Conservation (phyloP, 495 filamentous ascomycete genomes). For the Podospora pseudocomata region DNA sequence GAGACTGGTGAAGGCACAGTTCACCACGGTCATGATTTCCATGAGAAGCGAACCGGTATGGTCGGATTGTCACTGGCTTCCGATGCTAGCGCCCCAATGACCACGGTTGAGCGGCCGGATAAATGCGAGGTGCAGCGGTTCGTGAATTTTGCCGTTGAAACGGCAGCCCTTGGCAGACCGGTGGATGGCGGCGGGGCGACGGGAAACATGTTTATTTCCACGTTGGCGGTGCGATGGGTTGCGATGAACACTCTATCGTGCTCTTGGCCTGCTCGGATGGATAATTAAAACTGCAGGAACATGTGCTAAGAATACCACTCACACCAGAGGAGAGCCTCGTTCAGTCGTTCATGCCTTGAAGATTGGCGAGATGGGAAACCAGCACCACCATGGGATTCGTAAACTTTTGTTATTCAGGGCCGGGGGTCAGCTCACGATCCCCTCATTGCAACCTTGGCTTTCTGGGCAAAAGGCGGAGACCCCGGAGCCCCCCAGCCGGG, state of each 20-base stretch:
- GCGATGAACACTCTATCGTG: background rate
- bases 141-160: slow-evolving; percentile 7
- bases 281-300: slow-evolving; percentile 3
- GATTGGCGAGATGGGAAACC: background rate
- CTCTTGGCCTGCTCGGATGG: slow-evolving; percentile 2
- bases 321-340: background rate
- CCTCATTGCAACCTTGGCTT: background rate
- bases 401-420: background rate
- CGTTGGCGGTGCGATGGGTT: background rate
- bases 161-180: background rate
- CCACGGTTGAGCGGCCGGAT: slow-evolving; percentile 6
- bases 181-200: background rate
- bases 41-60: background rate
- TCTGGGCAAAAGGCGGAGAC: slow-evolving; percentile 1
- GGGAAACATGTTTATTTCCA: background rate
- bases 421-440: background rate
- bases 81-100: background rate
- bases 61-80: background rate
- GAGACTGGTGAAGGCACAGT: background rate
- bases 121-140: slow-evolving; percentile 12
- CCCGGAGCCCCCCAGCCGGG: background rate
- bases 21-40: background rate
- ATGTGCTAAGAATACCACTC: slow-evolving; percentile 1
- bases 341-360: background rate
- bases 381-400: background rate